Conservation (phyloP, 2,329 filamentous ascomycete species). For the Aspergillus niger region DNA sequence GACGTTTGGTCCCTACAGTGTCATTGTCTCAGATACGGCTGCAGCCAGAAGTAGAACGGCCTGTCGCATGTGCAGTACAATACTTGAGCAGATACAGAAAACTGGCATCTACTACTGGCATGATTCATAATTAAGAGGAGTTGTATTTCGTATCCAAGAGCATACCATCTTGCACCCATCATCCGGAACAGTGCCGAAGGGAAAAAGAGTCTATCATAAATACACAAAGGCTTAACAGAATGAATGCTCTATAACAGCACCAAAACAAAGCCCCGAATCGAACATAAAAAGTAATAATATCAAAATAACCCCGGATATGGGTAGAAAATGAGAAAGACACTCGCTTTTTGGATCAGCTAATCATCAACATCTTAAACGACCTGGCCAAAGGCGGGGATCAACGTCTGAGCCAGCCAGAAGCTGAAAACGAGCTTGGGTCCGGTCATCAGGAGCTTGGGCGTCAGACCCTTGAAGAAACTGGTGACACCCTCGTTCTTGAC, state of each 20-base stretch:
- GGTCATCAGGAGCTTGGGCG: slow-evolving; percentile 98
- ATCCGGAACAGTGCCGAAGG: slow-evolving; percentile 10
- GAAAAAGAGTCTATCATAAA: slow-evolving; percentile 21
- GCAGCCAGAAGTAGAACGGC: no score
- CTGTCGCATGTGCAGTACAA: no score
- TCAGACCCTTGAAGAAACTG: slow-evolving; percentile 96
- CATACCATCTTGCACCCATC: slow-evolving; percentile 13
- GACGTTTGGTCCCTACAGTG: no score
- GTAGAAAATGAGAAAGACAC: slow-evolving; percentile 14
- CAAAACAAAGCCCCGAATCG: slow-evolving; percentile 13
- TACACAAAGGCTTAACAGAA: slow-evolving; percentile 22
- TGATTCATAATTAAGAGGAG: slow-evolving; percentile 23
- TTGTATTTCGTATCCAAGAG: slow-evolving; percentile 17
- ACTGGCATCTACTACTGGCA: neutral
- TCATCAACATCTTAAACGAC: slow-evolving; percentile 51
- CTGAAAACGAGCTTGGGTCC: slow-evolving; percentile 98
- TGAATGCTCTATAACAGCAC: slow-evolving; percentile 24
- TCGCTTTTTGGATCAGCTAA: slow-evolving; percentile 19
- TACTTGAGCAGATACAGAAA: neutral
- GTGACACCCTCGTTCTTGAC: slow-evolving; percentile 80
- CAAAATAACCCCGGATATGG: neutral
- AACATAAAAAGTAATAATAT: slow-evolving; percentile 9
- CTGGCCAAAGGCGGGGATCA: slow-evolving; percentile 89
- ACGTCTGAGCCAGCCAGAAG: slow-evolving; percentile 98
- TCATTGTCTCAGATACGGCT: no score